Evolutionary conservation across 305 asterid genomes (phyloP).

Genomic region (Fraxinus albicans): DNA sequence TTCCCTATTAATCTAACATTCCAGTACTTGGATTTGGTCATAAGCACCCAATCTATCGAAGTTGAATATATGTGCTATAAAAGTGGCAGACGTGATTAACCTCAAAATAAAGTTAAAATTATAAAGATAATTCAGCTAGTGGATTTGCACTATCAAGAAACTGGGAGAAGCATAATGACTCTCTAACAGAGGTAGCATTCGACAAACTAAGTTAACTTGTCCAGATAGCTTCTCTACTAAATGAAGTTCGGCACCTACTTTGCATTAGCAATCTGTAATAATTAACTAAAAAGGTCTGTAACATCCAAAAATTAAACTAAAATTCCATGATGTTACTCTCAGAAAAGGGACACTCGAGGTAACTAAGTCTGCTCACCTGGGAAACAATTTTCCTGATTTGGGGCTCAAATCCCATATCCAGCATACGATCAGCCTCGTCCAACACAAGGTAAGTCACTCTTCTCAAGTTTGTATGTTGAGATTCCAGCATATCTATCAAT

Average conservation of each 20-base stretch:
- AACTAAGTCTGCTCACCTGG: conserved; percentile 45
- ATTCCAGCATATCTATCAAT: conserved; percentile 89
- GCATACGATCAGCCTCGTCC: conserved; percentile 98
- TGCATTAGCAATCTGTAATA: background rate
- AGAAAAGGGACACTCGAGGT: background rate
- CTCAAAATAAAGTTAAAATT: background rate
- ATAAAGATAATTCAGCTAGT: background rate
- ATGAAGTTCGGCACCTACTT: background rate
- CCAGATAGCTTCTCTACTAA: background rate
- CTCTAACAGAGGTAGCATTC: background rate
- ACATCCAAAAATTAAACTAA: background rate
- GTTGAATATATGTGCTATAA: background rate
- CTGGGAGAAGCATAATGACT: background rate
- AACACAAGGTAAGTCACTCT: conserved; percentile 88
- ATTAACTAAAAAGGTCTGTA: background rate
- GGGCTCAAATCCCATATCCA: conserved; percentile 98
- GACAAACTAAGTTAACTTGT: background rate
- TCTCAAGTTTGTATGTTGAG: conserved; percentile 80
- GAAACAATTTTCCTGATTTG: conserved; percentile 87
- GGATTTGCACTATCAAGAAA: background rate
- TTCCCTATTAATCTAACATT: background rate
- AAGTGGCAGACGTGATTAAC: background rate
- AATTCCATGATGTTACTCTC: background rate
- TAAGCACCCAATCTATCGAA: background rate
- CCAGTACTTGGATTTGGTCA: background rate